Evolutionary conservation across 2,329 filamentous ascomycete genomes (phyloP).

Genomic region (Lasiodiplodia citricola): DNA sequence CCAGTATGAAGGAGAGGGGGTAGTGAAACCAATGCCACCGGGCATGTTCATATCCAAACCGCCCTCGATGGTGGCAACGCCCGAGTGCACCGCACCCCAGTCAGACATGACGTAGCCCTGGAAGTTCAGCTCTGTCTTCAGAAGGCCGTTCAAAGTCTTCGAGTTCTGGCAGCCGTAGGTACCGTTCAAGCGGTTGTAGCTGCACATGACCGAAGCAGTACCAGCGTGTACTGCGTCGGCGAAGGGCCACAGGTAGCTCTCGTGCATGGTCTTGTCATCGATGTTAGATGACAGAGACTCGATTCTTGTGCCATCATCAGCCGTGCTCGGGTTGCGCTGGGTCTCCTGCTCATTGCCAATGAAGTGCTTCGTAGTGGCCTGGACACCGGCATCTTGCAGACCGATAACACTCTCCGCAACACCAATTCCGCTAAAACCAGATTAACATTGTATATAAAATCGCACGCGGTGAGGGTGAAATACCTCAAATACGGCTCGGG

Average conservation of each 20-base stretch:
- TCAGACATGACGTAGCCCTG: constrained; percentile 37
- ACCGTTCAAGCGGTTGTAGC: constrained; percentile 44
- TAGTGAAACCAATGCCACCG: constrained; percentile 21
- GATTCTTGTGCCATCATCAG: constrained; percentile 39
- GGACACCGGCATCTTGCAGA: constrained; percentile 51
- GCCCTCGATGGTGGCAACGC: constrained; percentile 35
- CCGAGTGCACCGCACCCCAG: constrained; percentile 35
- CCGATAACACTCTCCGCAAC: constrained; percentile 51
- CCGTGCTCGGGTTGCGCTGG: constrained; percentile 41
- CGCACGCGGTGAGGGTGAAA: background rate
- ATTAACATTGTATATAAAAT: background rate
- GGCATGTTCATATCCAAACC: constrained; percentile 34
- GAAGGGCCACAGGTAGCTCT: constrained; percentile 80
- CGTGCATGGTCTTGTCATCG: constrained; percentile 76
- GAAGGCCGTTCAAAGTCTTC: constrained; percentile 51
- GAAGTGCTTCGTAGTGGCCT: constrained; percentile 52
- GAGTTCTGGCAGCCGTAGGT: constrained; percentile 54
- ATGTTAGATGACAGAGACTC: constrained; percentile 59
- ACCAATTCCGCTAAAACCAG: constrained; percentile 45
- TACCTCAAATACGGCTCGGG: constrained; percentile 50
- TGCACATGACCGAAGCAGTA: constrained; percentile 58
- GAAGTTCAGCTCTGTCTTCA: constrained; percentile 56
- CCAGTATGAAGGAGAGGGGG: constrained; percentile 15
- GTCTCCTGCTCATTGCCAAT: constrained; percentile 73
- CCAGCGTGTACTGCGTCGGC: constrained; percentile 73